A percentile compares a stretch with the other conserved stretches of the same genome.
These are phyloP conservation scores for Arabis hirsuta DNA, from an alignment of 345 rosid species.

Conservation along the genomic window DNA sequence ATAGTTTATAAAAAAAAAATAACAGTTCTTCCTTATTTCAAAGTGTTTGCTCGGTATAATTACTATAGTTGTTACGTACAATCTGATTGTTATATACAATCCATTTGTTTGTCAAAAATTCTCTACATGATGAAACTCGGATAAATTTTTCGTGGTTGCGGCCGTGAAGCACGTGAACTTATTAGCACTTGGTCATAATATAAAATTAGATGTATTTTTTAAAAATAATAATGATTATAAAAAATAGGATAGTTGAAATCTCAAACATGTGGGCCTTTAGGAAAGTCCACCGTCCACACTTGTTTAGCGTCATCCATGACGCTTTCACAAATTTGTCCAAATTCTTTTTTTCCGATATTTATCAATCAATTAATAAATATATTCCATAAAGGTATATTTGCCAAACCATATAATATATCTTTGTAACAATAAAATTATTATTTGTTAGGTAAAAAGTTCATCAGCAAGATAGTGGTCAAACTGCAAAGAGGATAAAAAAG, in stretches of 20 bases:
- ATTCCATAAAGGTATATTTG: not conserved
- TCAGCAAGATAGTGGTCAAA: constrained; percentile 23
- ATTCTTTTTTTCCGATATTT: not conserved
- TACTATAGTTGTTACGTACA: no score
- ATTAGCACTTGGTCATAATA: constrained; percentile 1
- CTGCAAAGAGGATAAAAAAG: not conserved
- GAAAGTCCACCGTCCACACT: constrained; percentile 35
- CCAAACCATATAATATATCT: not conserved
- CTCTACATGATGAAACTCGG: no score
- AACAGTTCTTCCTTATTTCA: no score
- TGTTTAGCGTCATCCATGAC: constrained; percentile 42
- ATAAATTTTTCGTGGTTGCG: constrained; percentile 16
- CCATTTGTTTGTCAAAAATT: no score
- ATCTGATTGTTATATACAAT: no score
- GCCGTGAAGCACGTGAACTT: constrained; percentile 26
- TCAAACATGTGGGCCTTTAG: constrained; percentile 31
- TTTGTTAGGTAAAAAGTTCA: constrained; percentile 20
- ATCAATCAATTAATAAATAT: not conserved
- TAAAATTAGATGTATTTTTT: not conserved
- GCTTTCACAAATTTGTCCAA: constrained; percentile 4
- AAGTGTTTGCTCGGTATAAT: no score
- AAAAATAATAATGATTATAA: not conserved
- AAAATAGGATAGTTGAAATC: constrained; percentile 22
- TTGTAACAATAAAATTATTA: not conserved
- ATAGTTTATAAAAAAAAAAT: no score